These are phyloP conservation scores for Chamaecrista fasciculata DNA, from an alignment of 306 rosid species.

Conservation along the genomic window DNA sequence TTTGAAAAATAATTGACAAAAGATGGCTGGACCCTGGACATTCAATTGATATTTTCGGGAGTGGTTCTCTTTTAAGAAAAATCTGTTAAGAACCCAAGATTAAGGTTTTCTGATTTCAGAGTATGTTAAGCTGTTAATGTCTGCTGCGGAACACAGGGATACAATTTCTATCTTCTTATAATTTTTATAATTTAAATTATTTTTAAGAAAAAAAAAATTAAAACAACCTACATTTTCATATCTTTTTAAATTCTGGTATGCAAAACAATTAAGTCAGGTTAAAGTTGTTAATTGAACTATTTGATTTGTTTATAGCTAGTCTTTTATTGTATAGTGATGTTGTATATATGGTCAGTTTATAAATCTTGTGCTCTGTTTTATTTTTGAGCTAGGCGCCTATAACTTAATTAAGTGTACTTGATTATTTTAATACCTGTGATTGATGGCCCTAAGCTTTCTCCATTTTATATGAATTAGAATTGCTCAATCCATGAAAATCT, in stretches of 20 bases:
- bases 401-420: background rate
- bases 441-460: background rate
- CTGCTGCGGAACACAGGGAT: background rate
- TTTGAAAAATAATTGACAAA: constrained; percentile 5
- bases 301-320: constrained; percentile 1
- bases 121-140: background rate
- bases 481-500: constrained; percentile 1
- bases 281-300: background rate
- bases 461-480: constrained; percentile 4
- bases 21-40: background rate
- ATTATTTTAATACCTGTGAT: background rate
- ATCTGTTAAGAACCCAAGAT: background rate
- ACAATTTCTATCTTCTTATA: background rate
- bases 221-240: background rate
- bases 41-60: background rate
- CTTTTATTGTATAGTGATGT: background rate
- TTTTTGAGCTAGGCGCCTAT: background rate
- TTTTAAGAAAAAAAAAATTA: no score
- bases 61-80: background rate
- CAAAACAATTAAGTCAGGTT: background rate
- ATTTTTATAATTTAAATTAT: no score
- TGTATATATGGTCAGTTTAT: background rate
- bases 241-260: background rate
- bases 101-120: background rate
- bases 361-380: background rate